Conservation (phyloP, 257 asterid species). For the Solanum paucissectum region DNA sequence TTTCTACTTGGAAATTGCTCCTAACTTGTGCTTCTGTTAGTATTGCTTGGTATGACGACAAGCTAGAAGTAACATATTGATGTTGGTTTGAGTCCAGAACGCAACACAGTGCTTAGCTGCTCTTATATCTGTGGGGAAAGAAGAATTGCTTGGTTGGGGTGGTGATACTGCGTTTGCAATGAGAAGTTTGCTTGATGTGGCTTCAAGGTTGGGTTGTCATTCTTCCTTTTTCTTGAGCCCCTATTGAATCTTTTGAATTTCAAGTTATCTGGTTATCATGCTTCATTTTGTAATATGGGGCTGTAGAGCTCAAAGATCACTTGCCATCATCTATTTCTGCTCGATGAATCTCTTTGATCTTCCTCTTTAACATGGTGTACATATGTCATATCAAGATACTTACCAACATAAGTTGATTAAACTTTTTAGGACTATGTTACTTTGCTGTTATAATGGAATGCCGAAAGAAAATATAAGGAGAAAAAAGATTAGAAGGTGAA, state of each 20-base stretch:
- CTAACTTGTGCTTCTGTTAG: background rate
- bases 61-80: constrained; percentile 2
- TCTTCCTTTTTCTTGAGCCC: background rate
- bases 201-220: constrained; percentile 62
- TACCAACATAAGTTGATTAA: background rate
- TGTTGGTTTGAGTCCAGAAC: constrained; percentile 40
- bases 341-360: background rate
- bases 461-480: background rate
- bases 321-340: background rate
- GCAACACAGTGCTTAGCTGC: constrained; percentile 94
- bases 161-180: constrained; percentile 81
- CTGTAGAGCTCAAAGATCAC: background rate
- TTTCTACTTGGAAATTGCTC: background rate
- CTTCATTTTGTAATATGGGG: background rate
- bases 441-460: background rate
- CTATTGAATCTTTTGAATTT: background rate
- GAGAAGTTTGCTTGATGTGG: constrained; percentile 91
- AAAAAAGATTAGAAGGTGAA: background rate
- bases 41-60: background rate
- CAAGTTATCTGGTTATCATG: background rate
- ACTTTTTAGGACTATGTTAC: background rate
- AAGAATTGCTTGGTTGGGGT: constrained; percentile 76
- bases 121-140: constrained; percentile 75
- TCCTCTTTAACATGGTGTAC: background rate
- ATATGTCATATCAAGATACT: background rate